Evolutionary conservation across 352 stramenopile genomes (phyloP), one percentile per base, ranked within the genome.

Genomic region (Peronospora belbahrii): DNA sequence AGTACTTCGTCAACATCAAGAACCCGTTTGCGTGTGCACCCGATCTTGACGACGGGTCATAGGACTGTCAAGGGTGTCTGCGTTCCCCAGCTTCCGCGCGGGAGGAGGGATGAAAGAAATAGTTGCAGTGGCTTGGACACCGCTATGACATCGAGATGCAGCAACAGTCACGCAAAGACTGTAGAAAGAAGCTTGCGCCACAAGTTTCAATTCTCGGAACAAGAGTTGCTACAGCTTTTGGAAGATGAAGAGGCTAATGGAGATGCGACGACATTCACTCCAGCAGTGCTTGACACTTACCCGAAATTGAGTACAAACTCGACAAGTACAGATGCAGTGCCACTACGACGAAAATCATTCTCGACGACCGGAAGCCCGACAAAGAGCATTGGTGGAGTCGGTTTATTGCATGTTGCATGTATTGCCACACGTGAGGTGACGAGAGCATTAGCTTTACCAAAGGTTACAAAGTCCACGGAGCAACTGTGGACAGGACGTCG

Each of bases 161-260:
- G 19, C 18, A 43, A 30, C 6, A 33, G 25, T 10, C 34, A 42
- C n/a, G 30, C 14, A 3, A 42, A 60, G 13, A 14, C 19, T 47
- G 27, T 24, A 45, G 31, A 23, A 30, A 22, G 34, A 24, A 66
- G 27, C 8, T 52, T 62, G 2, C 52, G 70, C 0, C 58, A 70
- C 3, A 85, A 83, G 48, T 87, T 85, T 39, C 72, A 83, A 37
- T 85, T 83, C 27, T 65, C 61, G 0, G 75, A 87, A 4, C 55
- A 50, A 0, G 72, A 78, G 10, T 32, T 87, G 18, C 22, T 59
- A 5, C 34, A 57, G 13, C 34, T 66, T 11, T 20, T 63, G 37
- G 52, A 64, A 25, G 46, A 66, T 19, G 56, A 60, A 48, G 51
- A 66, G 23, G 15, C 15, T 9, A 52, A 56, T 0, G 10, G 28